Percentiles rank a stretch among this genome's conserved stretches.
Conservation (phyloP, 2,329 filamentous ascomycete genomes). For the Cryphonectria japonica region DNA sequence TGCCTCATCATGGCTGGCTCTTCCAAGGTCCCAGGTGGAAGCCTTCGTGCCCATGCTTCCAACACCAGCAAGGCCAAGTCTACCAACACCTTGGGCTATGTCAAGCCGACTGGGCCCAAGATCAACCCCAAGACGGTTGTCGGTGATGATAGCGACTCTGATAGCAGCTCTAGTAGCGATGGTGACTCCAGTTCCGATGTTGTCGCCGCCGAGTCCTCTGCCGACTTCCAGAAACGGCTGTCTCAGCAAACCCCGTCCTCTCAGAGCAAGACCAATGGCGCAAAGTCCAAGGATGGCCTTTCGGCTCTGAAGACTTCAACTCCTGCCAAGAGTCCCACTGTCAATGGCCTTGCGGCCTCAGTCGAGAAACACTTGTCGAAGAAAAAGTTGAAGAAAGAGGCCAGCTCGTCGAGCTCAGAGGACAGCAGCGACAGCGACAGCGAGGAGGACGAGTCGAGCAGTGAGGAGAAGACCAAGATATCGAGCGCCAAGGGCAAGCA, state of each 20-base stretch:
- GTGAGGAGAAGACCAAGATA: slow-evolving; percentile 32
- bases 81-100: slow-evolving; percentile 13
- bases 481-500: slow-evolving; percentile 22
- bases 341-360: slow-evolving; percentile 24
- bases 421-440: slow-evolving; percentile 19
- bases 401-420: slow-evolving; percentile 18
- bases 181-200: slow-evolving; percentile 40
- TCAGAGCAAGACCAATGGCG: slow-evolving; percentile 16
- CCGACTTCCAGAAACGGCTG: slow-evolving; percentile 42
- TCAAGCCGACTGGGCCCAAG: slow-evolving; percentile 32
- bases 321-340: slow-evolving; percentile 25
- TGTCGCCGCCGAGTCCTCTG: slow-evolving; percentile 37
- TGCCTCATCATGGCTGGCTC: slow-evolving; percentile 24
- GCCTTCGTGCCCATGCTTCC: slow-evolving; percentile 28
- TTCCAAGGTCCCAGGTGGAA: slow-evolving; percentile 20
- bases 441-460: slow-evolving; percentile 20
- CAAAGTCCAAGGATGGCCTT: slow-evolving; percentile 5
- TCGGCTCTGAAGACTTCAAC: slow-evolving; percentile 15
- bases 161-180: slow-evolving; percentile 36
- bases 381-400: slow-evolving; percentile 31
- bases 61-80: slow-evolving; percentile 25
- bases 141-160: slow-evolving; percentile 27
- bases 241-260: slow-evolving; percentile 29
- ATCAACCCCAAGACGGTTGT: slow-evolving; percentile 42
- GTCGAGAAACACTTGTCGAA: slow-evolving; percentile 22